Percentiles rank a stretch among this genome's conserved stretches.
These are phyloP conservation scores for Akanthomyces lecanii DNA, from an alignment of 2,329 filamentous ascomycete species.

Conservation along the genomic window DNA sequence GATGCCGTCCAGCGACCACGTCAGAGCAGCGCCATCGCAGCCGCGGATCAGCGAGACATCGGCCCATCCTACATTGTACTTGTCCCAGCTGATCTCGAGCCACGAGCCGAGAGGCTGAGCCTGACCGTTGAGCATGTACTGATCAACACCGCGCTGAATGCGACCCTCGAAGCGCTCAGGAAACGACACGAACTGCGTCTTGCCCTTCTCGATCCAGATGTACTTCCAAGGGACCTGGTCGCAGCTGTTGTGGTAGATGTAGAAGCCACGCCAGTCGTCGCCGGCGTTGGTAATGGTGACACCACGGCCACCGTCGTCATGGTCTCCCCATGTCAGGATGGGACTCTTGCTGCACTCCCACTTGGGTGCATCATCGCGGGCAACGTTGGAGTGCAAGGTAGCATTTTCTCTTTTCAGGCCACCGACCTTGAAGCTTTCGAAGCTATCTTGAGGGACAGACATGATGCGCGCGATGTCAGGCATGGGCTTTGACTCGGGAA, in stretches of 20 bases:
- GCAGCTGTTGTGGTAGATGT: conserved; percentile 26
- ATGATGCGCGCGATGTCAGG: conserved; percentile 14
- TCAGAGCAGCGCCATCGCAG: conserved; percentile 24
- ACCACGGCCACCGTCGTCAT: conserved; percentile 13
- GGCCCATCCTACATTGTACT: conserved; percentile 22
- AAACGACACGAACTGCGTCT: conserved; percentile 25
- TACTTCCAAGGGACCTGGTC: conserved; percentile 27
- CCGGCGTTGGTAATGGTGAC: conserved; percentile 13
- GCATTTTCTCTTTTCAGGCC: neutral
- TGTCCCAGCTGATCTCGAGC: conserved; percentile 26
- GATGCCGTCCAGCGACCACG: conserved; percentile 23
- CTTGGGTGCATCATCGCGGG: neutral
- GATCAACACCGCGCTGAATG: conserved; percentile 24
- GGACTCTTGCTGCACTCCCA: conserved; percentile 6
- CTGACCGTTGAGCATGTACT: conserved; percentile 24
- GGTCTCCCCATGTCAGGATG: conserved; percentile 13
- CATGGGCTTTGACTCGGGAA: neutral
- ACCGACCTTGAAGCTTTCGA: conserved; percentile 10
- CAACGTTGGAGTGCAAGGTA: neutral
- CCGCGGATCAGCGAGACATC: conserved; percentile 29
- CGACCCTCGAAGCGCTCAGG: conserved; percentile 25
- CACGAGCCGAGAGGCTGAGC: conserved; percentile 25
- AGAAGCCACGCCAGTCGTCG: conserved; percentile 15
- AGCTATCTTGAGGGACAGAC: conserved; percentile 8
- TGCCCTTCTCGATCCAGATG: conserved; percentile 23